Evolutionary conservation across 306 rosid species (phyloP), one percentile per base, ranked within the genome.

Genomic region (Vigna hirtella): DNA sequence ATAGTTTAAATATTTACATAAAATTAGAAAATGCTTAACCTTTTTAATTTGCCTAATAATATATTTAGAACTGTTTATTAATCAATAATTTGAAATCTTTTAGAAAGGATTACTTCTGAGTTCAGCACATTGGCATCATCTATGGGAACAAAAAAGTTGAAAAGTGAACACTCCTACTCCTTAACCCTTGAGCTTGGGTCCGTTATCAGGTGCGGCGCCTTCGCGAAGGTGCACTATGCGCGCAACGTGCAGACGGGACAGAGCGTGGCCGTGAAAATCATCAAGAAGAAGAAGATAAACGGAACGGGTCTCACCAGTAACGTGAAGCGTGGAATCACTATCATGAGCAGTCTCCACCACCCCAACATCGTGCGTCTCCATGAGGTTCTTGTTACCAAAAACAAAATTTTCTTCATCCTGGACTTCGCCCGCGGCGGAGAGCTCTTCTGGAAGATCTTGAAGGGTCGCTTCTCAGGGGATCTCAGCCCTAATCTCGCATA

Each of bases 211-310:
- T 80, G 89, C 70, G 89, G 89, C 8, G 89, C 89, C 11, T 86
- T 86, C 75, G 89, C 89, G 1, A 86, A 86, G 7, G 89, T 86
- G 1, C 56, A 86, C 43, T 81, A 77, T 48, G 89, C 87, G 6
- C 83, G 87, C 1, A 80, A 86, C 52, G 34, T 77, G 24, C 51
- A 80, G 12, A 62, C 67, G 12, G 89, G 89, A 3, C 87, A 83
- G 6, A 81, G 85, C 79, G 87, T 86, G 13, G 89, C 89, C 22
- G 55, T 86, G 34, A 86, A 86, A 26, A 66, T 86, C 56, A 86
- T 80, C 57, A 83, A 22, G 83, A 86, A 86, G 68, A 86, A 86
- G 79, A 83, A 86, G 40, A 57, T 86, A 18, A 16, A 43, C 9
- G 79, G 85, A 15, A 26, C 81, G 0, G 72, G 79, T 0, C 83